Evolutionary conservation across 176 grass and related monocot species (phyloP).

Genomic region (Pontederia crassipes): DNA sequence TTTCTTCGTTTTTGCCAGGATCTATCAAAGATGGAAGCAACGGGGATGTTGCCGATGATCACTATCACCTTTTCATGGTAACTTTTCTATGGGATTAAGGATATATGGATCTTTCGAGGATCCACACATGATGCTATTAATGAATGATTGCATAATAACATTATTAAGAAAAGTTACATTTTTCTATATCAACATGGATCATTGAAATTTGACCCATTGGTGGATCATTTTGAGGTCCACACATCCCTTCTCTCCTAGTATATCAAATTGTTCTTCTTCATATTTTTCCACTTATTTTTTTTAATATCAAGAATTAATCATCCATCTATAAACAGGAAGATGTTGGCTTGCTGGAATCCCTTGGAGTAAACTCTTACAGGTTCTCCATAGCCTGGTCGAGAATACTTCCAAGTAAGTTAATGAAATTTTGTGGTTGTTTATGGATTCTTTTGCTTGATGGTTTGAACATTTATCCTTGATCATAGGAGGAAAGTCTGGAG

Average conservation of each 20-base stretch:
- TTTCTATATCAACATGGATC: too few relatives aligned
- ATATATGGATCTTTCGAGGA: too few relatives aligned
- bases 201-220: too few relatives aligned
- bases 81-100: not conserved
- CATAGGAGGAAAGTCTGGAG: conserved; percentile 37
- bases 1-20: not conserved
- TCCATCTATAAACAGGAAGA: conserved; percentile 29
- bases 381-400: conserved; percentile 70
- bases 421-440: not conserved
- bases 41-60: conserved; percentile 32
- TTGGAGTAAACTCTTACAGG: conserved; percentile 49
- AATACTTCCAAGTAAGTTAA: conserved; percentile 50
- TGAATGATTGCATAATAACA: too few relatives aligned
- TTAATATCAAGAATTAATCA: too few relatives aligned
- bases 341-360: conserved; percentile 37
- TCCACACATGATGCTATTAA: too few relatives aligned
- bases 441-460: too few relatives aligned
- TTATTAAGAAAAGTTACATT: too few relatives aligned
- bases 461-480: not conserved
- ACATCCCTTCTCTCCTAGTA: not conserved
- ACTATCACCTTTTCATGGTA: conserved; percentile 45
- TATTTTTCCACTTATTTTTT: not conserved
- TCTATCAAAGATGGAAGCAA: conserved; percentile 22
- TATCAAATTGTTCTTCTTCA: not conserved
- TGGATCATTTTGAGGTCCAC: not conserved